These are phyloP conservation scores for Penicillium vulpinum DNA, from an alignment of 2,329 filamentous ascomycete genomes.

Conservation along the genomic window DNA sequence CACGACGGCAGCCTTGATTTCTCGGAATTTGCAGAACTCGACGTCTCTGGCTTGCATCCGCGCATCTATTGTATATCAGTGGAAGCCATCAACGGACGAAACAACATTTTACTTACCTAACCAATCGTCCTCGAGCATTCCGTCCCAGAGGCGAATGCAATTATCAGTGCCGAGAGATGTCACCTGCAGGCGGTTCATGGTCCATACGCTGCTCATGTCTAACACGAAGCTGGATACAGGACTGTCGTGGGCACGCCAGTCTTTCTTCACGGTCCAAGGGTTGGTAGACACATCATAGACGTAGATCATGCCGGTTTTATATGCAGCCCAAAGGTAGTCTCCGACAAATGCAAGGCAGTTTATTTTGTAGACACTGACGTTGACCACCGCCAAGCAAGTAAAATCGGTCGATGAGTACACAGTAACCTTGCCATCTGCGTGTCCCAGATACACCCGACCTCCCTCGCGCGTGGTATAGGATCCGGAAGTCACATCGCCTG, in stretches of 20 bases:
- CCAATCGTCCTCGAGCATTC: constrained; percentile 89
- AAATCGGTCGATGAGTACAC: constrained; percentile 83
- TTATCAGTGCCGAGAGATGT: constrained; percentile 86
- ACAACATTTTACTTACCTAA: constrained; percentile 54
- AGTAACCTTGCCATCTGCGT: constrained; percentile 89
- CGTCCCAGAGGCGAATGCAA: constrained; percentile 84
- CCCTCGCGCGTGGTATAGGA: constrained; percentile 72
- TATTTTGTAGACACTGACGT: constrained; percentile 92
- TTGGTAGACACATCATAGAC: constrained; percentile 80
- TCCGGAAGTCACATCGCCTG: constrained; percentile 85
- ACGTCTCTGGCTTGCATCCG: constrained; percentile 82
- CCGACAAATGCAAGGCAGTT: constrained; percentile 81
- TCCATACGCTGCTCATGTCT: constrained; percentile 82
- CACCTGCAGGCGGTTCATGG: constrained; percentile 78
- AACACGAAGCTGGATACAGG: constrained; percentile 75
- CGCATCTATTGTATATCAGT: constrained; percentile 55
- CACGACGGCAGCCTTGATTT: constrained; percentile 76
- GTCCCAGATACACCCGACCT: constrained; percentile 83
- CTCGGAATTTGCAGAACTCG: constrained; percentile 81
- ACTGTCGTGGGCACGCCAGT: constrained; percentile 88
- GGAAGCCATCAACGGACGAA: not conserved
- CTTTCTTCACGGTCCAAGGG: constrained; percentile 91
- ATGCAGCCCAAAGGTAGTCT: constrained; percentile 84
- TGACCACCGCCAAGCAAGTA: constrained; percentile 75
- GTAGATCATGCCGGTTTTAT: constrained; percentile 89